Evolutionary conservation across 78 protist genomes (phyloP).

Genomic region (Speleostelium caveatum): DNA sequence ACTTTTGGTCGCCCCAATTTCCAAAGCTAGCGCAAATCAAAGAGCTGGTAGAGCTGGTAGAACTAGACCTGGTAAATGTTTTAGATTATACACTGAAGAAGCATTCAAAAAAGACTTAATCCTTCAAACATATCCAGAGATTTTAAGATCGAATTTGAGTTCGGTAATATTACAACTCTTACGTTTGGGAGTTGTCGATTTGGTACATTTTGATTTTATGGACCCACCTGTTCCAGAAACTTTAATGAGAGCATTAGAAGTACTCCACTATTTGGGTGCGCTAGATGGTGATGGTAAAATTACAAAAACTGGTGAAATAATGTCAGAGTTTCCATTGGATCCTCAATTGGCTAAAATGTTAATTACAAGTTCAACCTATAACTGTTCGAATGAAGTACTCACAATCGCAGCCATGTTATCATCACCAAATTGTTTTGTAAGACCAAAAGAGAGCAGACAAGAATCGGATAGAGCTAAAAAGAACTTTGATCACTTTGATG

Average conservation of each 20-base stretch:
- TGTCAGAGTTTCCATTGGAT: conserved; percentile 99
- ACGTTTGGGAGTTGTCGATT: conserved; percentile 96
- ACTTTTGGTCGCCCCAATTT: conserved; percentile 97
- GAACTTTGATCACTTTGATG: conserved; percentile 95
- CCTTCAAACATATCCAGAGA: conserved; percentile 98
- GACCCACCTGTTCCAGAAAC: conserved; percentile 99
- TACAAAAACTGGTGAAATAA: conserved; percentile 88
- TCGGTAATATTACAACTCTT: conserved; percentile 93
- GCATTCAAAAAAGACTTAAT: conserved; percentile 89
- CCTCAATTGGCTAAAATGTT: conserved; percentile 98
- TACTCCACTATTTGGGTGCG: conserved; percentile 98
- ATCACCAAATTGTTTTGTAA: conserved; percentile 90
- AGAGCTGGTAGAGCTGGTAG: conserved; percentile 99
- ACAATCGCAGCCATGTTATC: conserved; percentile 96
- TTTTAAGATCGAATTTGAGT: conserved; percentile 93
- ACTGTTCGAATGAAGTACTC: conserved; percentile 96
- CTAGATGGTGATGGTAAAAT: conserved; percentile 97
- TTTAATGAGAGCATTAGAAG: conserved; percentile 97
- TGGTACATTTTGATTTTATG: conserved; percentile 98
- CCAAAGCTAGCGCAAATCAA: conserved; percentile 98
- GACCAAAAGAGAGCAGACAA: conserved; percentile 93
- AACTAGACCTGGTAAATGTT: conserved; percentile 98
- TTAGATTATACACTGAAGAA: conserved; percentile 94
- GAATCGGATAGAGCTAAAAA: conserved; percentile 93
- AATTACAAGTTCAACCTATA: conserved; percentile 64